A percentile compares a stretch with the other conserved stretches of the same genome.
Evolutionary conservation across 1,284 basidiomycete species (phyloP).

Genomic region (Pulveroboletus sp.): DNA sequence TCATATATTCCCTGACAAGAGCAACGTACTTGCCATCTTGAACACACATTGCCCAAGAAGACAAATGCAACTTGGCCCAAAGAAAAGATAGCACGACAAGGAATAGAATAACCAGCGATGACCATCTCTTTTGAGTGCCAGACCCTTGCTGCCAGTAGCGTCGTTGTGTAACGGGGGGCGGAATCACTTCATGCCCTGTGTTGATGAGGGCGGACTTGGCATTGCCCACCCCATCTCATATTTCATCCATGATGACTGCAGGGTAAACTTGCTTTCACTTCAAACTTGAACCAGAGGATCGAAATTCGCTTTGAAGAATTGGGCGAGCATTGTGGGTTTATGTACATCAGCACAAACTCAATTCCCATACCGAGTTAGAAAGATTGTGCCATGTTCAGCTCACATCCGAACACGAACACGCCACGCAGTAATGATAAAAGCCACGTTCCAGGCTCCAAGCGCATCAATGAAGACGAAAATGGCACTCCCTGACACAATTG

Average conservation of each 20-base stretch:
- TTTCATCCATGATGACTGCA: slow-evolving; percentile 24
- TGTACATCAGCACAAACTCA: background rate
- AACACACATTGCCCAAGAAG: slow-evolving; percentile 1
- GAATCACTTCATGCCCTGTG: slow-evolving; percentile 8
- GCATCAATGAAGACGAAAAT: no score
- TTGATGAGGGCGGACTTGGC: background rate
- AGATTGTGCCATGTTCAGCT: no score
- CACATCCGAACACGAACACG: no score
- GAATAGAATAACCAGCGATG: slow-evolving; percentile 11
- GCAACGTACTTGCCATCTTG: slow-evolving; percentile 15
- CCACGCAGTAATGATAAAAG: no score
- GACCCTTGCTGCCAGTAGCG: background rate
- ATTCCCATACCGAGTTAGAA: background rate
- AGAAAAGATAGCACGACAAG: slow-evolving; percentile 20
- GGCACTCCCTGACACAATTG: no score
- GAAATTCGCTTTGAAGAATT: background rate
- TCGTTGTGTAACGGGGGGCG: slow-evolving; percentile 18
- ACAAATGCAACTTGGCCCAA: slow-evolving; percentile 8
- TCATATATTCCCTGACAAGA: slow-evolving; percentile 25
- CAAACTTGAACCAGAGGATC: background rate
- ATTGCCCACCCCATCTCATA: slow-evolving; percentile 1
- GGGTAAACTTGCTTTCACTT: background rate
- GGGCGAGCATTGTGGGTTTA: background rate
- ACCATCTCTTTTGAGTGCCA: slow-evolving; percentile 18
- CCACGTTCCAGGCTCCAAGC: no score